Evolutionary conservation across 2,329 filamentous ascomycete species (phyloP), one percentile per base, ranked within the genome.

Genomic region (Aspergillus sp.): DNA sequence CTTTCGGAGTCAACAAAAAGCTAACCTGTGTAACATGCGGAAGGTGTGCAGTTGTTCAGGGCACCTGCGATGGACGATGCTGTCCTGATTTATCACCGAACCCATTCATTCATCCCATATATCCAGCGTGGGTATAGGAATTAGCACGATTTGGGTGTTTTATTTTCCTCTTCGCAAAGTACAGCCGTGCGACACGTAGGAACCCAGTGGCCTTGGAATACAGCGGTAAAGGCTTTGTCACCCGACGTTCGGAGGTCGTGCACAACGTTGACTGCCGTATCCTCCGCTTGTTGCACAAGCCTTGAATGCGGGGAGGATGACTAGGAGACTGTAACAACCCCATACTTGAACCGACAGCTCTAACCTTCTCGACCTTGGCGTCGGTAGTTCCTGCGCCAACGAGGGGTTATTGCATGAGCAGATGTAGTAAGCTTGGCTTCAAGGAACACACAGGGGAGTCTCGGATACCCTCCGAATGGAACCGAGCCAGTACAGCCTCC

Each of bases 371-470:
- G 0, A 8, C 0, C 47, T 32, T 30, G 47, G 47, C 47, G 8
- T 30, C 7, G 8, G 25, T n/a, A 5, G 44, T 30, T 50, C 47
- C 23, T 50, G n/a, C 5, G 17, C 41, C 17, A 3, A 23, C 5
- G 15, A 30, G 8, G 11, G 15, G 1, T 5, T 11, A 2, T 11
- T 27, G 6, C 11, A 23, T 27, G 23, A 49, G 8, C n/a, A 4
- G 17, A 1, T 8, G 11, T 32, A 17, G 47, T 32, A 32, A 3
- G 15, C 10, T 30, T 8, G 15, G 7, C 19, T 23, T 11, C 2
- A 21, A 11, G 19, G 2, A 1, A 8, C 19, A 19, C 11, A 5
- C 0, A 11, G 1, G n/a, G 19, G 5, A 1, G 17, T 23, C 10
- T 23, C 13, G 19, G 10, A 44, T 44, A 44, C 19, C 10, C 41